These are phyloP conservation scores for Talaromyces sp. DNA, from an alignment of 2,329 filamentous ascomycete genomes.

Conservation along the genomic window DNA sequence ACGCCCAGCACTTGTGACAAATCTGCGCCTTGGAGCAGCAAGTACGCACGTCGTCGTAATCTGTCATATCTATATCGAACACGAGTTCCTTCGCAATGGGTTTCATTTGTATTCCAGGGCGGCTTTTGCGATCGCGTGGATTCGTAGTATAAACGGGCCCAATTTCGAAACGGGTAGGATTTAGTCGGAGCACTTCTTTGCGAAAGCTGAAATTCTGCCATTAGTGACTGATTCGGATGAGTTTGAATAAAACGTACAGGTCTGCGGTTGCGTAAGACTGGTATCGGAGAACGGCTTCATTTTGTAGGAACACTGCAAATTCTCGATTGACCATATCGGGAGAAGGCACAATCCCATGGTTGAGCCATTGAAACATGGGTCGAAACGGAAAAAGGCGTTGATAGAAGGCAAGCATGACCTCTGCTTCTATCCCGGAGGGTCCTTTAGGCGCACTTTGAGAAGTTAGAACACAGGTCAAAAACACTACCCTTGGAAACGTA, in stretches of 20 bases:
- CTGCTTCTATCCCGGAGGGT: slow-evolving; percentile 59
- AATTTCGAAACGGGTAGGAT: slow-evolving; percentile 94
- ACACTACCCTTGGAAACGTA: slow-evolving; percentile 21
- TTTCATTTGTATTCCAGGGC: slow-evolving; percentile 73
- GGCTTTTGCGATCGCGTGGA: slow-evolving; percentile 82
- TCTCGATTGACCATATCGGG: slow-evolving; percentile 89
- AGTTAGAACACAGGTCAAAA: slow-evolving; percentile 17
- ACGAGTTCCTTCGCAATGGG: slow-evolving; percentile 90
- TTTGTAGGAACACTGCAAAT: slow-evolving; percentile 91
- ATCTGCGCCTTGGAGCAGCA: slow-evolving; percentile 94
- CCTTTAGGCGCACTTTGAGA: slow-evolving; percentile 12
- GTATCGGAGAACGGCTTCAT: slow-evolving; percentile 88
- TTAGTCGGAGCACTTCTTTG: slow-evolving; percentile 81
- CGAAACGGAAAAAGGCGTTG: slow-evolving; percentile 93
- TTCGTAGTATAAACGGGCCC: slow-evolving; percentile 95
- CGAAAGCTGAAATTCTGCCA: slow-evolving; percentile 55
- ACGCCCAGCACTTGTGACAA: slow-evolving; percentile 90
- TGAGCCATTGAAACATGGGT: slow-evolving; percentile 94
- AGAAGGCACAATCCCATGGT: slow-evolving; percentile 79
- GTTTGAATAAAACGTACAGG: slow-evolving; percentile 36
- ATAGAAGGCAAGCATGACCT: slow-evolving; percentile 90
- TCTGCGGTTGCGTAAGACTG: slow-evolving; percentile 69
- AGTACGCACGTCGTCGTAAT: slow-evolving; percentile 94
- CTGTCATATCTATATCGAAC: slow-evolving; percentile 98
- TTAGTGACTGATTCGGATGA: background rate